These are phyloP conservation scores for Eucalyptus pauciflora DNA, from an alignment of 345 rosid species.

Conservation along the genomic window DNA sequence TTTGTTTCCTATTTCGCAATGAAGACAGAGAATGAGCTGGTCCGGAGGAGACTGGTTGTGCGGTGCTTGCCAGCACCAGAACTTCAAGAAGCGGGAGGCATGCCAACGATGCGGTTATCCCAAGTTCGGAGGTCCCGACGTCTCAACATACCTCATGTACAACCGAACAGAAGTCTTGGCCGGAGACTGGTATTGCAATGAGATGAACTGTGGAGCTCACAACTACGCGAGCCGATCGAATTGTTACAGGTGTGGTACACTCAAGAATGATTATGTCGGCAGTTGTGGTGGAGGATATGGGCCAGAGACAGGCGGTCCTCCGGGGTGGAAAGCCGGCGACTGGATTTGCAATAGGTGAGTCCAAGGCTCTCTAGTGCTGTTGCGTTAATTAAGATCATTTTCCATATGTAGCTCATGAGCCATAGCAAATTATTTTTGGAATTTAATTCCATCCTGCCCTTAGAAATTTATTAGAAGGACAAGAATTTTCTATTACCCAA, in stretches of 20 bases:
- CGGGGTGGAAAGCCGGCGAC: slow-evolving; percentile 96
- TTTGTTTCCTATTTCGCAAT: background rate
- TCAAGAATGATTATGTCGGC: slow-evolving; percentile 26
- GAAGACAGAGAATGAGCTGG: slow-evolving; percentile 4
- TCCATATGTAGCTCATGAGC: background rate
- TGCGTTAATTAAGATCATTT: background rate
- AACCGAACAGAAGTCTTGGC: slow-evolving; percentile 40
- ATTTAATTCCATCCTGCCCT: background rate
- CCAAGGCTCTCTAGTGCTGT: background rate
- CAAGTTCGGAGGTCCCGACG: slow-evolving; percentile 34
- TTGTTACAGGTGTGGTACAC: slow-evolving; percentile 63
- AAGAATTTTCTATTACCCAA: background rate
- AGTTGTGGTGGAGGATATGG: background rate
- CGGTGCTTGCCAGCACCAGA: slow-evolving; percentile 32
- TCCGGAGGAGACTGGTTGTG: slow-evolving; percentile 41
- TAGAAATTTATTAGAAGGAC: background rate
- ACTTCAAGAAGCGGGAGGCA: slow-evolving; percentile 35
- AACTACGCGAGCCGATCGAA: slow-evolving; percentile 76
- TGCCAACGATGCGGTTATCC: slow-evolving; percentile 41
- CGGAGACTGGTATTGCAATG: slow-evolving; percentile 96
- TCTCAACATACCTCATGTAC: slow-evolving; percentile 2
- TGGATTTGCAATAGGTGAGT: slow-evolving; percentile 77
- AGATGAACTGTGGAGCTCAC: slow-evolving; percentile 78
- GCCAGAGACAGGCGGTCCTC: slow-evolving; percentile 30
- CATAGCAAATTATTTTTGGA: background rate